A percentile compares a stretch with the other conserved stretches of the same genome.
These are phyloP conservation scores for Jamesozyma hellenica DNA, from an alignment of 805 yeast genomes.

Conservation along the genomic window DNA sequence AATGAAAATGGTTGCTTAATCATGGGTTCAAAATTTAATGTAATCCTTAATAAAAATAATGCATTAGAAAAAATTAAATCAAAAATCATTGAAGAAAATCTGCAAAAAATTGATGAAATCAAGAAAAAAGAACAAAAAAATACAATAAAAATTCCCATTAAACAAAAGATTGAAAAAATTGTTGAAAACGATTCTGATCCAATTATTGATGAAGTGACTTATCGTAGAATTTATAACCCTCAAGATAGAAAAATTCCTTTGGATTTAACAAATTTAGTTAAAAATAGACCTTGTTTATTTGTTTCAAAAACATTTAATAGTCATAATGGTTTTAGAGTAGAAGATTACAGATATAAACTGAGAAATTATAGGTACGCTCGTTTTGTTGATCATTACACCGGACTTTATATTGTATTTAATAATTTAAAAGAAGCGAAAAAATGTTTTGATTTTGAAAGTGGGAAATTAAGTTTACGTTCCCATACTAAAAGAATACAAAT, in stretches of 20 bases:
- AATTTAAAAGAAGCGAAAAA: conserved; percentile 22
- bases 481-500: conserved; percentile 16
- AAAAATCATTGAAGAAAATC: conserved; percentile 27
- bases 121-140: conserved; percentile 5
- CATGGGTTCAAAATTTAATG: conserved; percentile 39
- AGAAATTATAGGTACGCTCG: conserved; percentile 56
- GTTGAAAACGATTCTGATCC: background rate
- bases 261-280: conserved; percentile 40
- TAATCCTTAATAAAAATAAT: conserved; percentile 41
- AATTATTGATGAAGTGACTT: conserved; percentile 5
- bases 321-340: conserved; percentile 45
- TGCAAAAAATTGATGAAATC: conserved; percentile 16
- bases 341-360: conserved; percentile 49
- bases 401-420: conserved; percentile 65
- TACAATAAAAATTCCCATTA: background rate
- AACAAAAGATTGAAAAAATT: background rate
- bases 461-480: conserved; percentile 16
- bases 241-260: conserved; percentile 32
- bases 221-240: conserved; percentile 6
- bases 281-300: conserved; percentile 48
- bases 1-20: conserved; percentile 39
- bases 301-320: conserved; percentile 44
- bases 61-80: conserved; percentile 28
- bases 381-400: conserved; percentile 50
- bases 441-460: conserved; percentile 20